These are phyloP conservation scores for Lepidium aucheri DNA, from an alignment of 345 rosid genomes.

Conservation along the genomic window DNA sequence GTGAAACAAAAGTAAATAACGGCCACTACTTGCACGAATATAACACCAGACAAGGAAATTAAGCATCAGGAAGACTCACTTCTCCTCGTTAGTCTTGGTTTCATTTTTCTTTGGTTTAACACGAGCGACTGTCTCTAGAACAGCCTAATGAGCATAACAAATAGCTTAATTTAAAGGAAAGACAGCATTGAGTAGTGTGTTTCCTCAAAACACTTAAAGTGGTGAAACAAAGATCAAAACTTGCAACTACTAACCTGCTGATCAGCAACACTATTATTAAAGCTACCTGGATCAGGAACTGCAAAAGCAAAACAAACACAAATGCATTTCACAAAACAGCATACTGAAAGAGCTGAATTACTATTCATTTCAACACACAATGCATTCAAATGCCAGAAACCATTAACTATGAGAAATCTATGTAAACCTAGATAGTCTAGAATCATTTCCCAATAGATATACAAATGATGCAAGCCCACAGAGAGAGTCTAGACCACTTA, in stretches of 20 bases:
- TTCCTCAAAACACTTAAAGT: not conserved
- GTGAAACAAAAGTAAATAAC: constrained; percentile 4
- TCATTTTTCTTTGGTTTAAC: constrained; percentile 82
- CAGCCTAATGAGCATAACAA: constrained; percentile 52
- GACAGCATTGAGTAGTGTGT: not conserved
- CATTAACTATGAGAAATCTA: constrained; percentile 1
- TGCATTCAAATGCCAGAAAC: not conserved
- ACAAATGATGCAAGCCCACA: too few species aligned
- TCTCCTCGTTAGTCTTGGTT: constrained; percentile 66
- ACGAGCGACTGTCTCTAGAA: constrained; percentile 86
- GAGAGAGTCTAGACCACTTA: not conserved
- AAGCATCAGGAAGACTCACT: constrained; percentile 42
- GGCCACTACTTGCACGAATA: not conserved
- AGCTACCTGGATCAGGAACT: constrained; percentile 77
- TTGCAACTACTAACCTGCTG: constrained; percentile 49
- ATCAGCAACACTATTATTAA: constrained; percentile 79
- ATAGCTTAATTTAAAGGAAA: not conserved
- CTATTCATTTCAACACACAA: not conserved
- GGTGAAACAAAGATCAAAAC: not conserved
- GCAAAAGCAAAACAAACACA: constrained; percentile 19
- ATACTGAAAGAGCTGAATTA: not conserved
- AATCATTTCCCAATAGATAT: not conserved
- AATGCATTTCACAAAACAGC: not conserved
- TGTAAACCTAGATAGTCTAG: constrained; percentile 2
- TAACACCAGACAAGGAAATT: not conserved